phyloP scores from a whole-genome alignment of 2,329 filamentous ascomycete genomes.

The Colletotrichum melonis region DNA sequence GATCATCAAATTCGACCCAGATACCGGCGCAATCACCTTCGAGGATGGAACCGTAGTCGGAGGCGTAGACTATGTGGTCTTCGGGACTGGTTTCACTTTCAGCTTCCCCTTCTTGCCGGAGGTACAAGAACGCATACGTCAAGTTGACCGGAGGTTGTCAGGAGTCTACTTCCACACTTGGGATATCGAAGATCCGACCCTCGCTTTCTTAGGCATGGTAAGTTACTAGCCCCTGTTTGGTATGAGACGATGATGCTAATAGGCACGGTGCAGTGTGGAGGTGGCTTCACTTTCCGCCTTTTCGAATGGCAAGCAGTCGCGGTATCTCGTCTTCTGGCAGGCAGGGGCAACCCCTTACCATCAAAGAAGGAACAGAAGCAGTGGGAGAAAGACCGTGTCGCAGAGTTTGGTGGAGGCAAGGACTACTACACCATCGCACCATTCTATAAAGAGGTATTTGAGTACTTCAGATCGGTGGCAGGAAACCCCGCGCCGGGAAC shows the following conservation, averaged over 20 bases:
- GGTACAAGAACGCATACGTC: constrained; percentile 56
- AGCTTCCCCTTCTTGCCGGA: constrained; percentile 64
- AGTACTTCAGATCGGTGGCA: constrained; percentile 51
- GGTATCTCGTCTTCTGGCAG: constrained; percentile 47
- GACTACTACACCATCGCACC: constrained; percentile 46
- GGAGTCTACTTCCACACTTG: constrained; percentile 51
- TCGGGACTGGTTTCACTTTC: constrained; percentile 71
- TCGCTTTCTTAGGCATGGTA: constrained; percentile 50
- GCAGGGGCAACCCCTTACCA: constrained; percentile 43
- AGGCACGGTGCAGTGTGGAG: constrained; percentile 41
- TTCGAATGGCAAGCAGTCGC: constrained; percentile 54
- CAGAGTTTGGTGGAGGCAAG: constrained; percentile 44
- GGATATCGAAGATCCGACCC: constrained; percentile 47
- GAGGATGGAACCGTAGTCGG: constrained; percentile 60
- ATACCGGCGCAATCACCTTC: constrained; percentile 57
- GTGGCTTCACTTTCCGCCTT: constrained; percentile 50
- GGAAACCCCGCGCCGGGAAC: constrained; percentile 52
- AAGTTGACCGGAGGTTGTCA: constrained; percentile 45
- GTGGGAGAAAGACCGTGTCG: constrained; percentile 46
- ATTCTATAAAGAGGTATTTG: constrained; percentile 52
- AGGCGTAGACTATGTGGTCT: constrained; percentile 67
- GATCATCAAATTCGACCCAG: constrained; percentile 52
- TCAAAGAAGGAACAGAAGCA: constrained; percentile 42
- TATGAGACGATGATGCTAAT: not conserved
- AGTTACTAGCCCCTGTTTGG: constrained; percentile 15